Evolutionary conservation across 805 yeast genomes (phyloP).

Genomic region (Candida odintsovae): DNA sequence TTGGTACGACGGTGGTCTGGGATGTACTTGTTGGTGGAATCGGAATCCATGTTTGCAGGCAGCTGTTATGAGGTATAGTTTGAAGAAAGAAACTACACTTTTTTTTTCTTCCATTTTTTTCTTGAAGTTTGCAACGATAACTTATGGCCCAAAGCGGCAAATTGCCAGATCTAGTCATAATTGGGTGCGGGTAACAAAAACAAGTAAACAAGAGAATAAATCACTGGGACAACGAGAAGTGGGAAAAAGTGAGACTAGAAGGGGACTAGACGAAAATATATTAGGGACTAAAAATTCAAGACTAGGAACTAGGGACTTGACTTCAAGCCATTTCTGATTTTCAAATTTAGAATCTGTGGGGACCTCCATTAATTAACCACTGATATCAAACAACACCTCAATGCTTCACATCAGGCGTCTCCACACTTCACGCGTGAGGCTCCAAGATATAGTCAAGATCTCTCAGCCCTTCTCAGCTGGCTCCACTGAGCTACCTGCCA

Average conservation of each 20-base stretch:
- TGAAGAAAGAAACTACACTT: background rate
- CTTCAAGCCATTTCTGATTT: too few relatives aligned
- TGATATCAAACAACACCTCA: background rate
- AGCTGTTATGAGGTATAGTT: background rate
- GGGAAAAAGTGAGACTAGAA: background rate
- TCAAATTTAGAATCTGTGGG: too few relatives aligned
- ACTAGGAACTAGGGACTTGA: too few relatives aligned
- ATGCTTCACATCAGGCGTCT: background rate
- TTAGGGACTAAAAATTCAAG: too few relatives aligned
- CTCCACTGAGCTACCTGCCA: conserved; percentile 42
- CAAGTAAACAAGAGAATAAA: background rate
- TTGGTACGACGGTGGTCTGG: conserved; percentile 97
- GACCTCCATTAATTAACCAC: too few relatives aligned
- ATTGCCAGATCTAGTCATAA: conserved; percentile 19
- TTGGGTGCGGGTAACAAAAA: conserved; percentile 36
- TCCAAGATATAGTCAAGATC: conserved; percentile 23
- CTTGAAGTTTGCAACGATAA: conserved; percentile 2
- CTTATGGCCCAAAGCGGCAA: conserved; percentile 7
- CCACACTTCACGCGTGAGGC: background rate
- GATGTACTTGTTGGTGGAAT: conserved; percentile 74
- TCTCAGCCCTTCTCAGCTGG: conserved; percentile 36
- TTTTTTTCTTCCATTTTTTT: conserved; percentile 1
- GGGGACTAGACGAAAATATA: too few relatives aligned
- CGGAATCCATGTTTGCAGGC: conserved; percentile 54
- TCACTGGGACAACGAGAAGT: background rate